Conservation (phyloP, 1,139 yeast genomes). For the Scheffersomyces cryptocercus region DNA sequence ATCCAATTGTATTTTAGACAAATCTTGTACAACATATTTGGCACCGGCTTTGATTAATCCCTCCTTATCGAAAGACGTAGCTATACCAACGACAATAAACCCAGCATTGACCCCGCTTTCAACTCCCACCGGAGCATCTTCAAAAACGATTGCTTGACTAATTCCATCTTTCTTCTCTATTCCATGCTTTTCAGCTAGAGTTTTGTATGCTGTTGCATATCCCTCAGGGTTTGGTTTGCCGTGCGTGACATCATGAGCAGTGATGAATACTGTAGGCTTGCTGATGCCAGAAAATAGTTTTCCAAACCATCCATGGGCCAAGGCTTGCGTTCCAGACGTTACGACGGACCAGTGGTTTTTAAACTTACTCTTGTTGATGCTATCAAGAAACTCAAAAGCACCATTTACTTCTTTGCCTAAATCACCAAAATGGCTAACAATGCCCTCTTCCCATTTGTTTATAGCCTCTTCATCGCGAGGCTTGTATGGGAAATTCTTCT, state of each 20-base stretch:
- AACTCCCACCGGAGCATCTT: constrained; percentile 24
- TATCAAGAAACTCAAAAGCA: constrained; percentile 10
- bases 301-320: constrained; percentile 21
- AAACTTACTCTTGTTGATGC: constrained; percentile 8
- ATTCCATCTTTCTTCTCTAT: constrained; percentile 1
- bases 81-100: constrained; percentile 20
- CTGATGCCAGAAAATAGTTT: constrained; percentile 9
- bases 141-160: constrained; percentile 18
- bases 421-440: constrained; percentile 18
- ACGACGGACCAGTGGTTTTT: constrained; percentile 19
- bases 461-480: constrained; percentile 10
- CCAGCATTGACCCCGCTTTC: constrained; percentile 21
- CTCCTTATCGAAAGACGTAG: constrained; percentile 19
- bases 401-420: constrained; percentile 18
- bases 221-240: constrained; percentile 23
- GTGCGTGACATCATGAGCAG: constrained; percentile 19
- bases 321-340: constrained; percentile 20
- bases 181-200: constrained; percentile 6
- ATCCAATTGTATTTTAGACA: constrained; percentile 10
- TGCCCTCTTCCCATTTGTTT: constrained; percentile 14
- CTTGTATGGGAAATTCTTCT: constrained; percentile 15
- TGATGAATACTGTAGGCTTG: constrained; percentile 19
- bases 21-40: constrained; percentile 18
- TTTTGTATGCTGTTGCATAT: constrained; percentile 13
- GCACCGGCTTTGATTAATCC: constrained; percentile 20